Evolutionary conservation across 2,329 filamentous ascomycete genomes (phyloP).

Genomic region (Aureobasidium sp.): DNA sequence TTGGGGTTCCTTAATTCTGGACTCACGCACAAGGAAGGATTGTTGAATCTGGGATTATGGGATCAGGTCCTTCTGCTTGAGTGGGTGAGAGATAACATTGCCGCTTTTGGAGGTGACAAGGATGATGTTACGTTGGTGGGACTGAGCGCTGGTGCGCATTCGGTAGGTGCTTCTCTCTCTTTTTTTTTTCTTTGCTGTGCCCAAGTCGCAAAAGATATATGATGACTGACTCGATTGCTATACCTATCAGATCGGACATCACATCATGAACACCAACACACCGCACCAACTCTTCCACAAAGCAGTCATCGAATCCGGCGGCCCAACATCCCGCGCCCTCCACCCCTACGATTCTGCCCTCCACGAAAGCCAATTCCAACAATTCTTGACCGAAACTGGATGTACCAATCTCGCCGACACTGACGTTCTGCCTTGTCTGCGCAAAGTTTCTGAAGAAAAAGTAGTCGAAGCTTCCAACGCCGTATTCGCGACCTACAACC

Average conservation of each 20-base stretch:
- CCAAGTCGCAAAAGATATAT: conserved; percentile 5
- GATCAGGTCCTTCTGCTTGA: conserved; percentile 27
- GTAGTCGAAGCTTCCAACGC: conserved; percentile 36
- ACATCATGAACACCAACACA: conserved; percentile 48
- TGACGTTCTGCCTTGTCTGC: conserved; percentile 37
- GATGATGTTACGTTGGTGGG: conserved; percentile 57
- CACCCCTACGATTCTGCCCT: conserved; percentile 34
- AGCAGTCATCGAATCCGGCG: conserved; percentile 42
- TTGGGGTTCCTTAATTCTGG: conserved; percentile 60
- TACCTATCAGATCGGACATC: conserved; percentile 52
- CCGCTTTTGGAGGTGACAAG: conserved; percentile 32
- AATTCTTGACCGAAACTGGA: conserved; percentile 34
- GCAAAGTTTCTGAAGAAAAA: conserved; percentile 31
- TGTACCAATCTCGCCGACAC: conserved; percentile 26
- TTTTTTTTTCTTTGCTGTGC: not conserved
- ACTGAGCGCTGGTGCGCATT: conserved; percentile 60
- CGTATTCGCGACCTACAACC: conserved; percentile 42
- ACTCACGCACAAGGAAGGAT: conserved; percentile 45
- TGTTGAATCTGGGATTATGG: conserved; percentile 32
- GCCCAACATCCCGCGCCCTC: conserved; percentile 41
- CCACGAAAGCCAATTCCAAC: conserved; percentile 40
- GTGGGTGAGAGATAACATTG: conserved; percentile 37
- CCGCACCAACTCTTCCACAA: conserved; percentile 37
- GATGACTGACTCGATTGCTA: conserved; percentile 13
- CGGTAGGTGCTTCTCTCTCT: conserved; percentile 39